Evolutionary conservation across 2,329 filamentous ascomycete genomes (phyloP).

Genomic region (Epichloe typhina): DNA sequence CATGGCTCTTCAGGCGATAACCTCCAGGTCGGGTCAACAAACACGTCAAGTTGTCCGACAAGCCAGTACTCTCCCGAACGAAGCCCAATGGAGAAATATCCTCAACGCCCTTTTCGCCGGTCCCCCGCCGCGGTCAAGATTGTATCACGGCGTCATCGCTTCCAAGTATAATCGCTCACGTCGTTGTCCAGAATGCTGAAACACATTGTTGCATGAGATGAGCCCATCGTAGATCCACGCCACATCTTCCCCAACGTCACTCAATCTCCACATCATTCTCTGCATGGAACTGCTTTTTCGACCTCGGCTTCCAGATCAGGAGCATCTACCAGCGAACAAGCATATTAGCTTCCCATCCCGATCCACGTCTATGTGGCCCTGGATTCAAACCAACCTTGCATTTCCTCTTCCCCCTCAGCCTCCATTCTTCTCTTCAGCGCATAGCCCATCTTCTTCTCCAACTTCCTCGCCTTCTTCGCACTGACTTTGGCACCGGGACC

Average conservation of each 20-base stretch:
- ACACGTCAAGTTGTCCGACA: too few species aligned
- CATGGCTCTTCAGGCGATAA: too few species aligned
- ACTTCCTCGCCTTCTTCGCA: conserved; percentile 42
- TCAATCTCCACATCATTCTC: conserved; percentile 12
- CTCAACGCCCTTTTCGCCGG: neutral
- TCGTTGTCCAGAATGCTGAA: neutral
- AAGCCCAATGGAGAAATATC: neutral
- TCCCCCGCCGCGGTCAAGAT: neutral
- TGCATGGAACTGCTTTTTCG: conserved; percentile 6
- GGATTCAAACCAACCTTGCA: conserved; percentile 26
- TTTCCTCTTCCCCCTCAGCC: conserved; percentile 34
- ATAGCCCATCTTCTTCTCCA: conserved; percentile 39
- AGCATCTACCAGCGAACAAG: conserved; percentile 9
- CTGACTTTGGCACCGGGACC: conserved; percentile 38
- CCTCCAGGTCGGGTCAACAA: too few species aligned
- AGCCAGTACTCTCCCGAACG: too few species aligned
- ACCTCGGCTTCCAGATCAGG: conserved; percentile 2
- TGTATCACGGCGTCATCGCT: neutral
- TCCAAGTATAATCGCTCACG: neutral
- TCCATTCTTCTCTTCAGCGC: conserved; percentile 40
- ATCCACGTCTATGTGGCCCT: neutral
- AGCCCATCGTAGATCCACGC: neutral
- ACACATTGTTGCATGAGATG: neutral
- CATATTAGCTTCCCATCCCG: neutral
- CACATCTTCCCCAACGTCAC: neutral